These are phyloP conservation scores for Wallacemonas sp. DNA, from an alignment of 208 protist species.

Conservation along the genomic window DNA sequence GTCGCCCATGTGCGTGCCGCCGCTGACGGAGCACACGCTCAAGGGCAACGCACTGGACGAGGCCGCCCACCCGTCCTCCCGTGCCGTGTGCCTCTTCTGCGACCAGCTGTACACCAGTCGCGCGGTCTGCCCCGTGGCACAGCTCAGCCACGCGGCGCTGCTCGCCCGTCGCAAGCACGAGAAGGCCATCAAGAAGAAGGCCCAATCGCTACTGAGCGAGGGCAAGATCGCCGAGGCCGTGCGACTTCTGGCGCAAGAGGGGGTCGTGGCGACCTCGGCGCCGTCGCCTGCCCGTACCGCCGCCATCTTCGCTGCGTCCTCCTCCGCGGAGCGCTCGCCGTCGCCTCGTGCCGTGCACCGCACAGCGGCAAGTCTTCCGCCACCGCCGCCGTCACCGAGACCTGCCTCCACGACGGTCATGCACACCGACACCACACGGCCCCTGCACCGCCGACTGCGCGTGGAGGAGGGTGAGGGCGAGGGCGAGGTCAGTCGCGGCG, in stretches of 20 bases:
- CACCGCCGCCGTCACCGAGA: neutral
- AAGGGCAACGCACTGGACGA: neutral
- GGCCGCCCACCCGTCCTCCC: slow-evolving; percentile 14
- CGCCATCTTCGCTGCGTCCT: too few relatives aligned
- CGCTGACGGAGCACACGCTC: neutral
- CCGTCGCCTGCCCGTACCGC: too few relatives aligned
- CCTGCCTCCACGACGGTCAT: too few relatives aligned
- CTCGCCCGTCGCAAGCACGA: slow-evolving; percentile 40
- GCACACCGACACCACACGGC: too few relatives aligned
- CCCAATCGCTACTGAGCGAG: slow-evolving; percentile 40
- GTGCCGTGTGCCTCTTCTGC: slow-evolving; percentile 43
- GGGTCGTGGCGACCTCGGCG: slow-evolving; percentile 9
- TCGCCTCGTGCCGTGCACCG: neutral
- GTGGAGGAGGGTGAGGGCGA: too few relatives aligned
- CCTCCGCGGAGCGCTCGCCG: neutral
- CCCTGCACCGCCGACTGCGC: too few relatives aligned
- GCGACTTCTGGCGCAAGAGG: slow-evolving; percentile 23
- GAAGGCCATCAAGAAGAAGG: slow-evolving; percentile 50
- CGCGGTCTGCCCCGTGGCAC: slow-evolving; percentile 31
- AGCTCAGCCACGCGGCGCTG: slow-evolving; percentile 32
- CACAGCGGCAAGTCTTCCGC: neutral
- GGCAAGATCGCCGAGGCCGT: slow-evolving; percentile 50
- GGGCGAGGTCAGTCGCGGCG: too few relatives aligned
- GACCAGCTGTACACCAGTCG: slow-evolving; percentile 29
- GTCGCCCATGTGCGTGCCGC: slow-evolving; percentile 12